Percentiles rank a stretch among this genome's conserved stretches.
Evolutionary conservation across 1,284 basidiomycete species (phyloP).

Genomic region (Pyrrhoderma noxium): DNA sequence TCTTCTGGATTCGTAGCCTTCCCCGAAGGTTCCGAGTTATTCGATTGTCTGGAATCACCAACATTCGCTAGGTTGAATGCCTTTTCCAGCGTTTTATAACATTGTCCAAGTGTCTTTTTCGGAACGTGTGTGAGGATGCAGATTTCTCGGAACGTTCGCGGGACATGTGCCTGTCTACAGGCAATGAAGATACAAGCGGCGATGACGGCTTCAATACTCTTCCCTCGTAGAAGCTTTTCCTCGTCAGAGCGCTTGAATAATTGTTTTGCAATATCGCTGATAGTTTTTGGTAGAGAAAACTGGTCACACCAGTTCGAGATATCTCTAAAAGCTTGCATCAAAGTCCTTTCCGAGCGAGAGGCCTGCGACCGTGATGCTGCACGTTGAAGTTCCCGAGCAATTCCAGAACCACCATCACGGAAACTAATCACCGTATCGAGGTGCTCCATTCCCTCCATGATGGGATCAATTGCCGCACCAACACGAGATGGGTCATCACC

Average conservation of each 20-base stretch:
- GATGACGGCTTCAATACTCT: conserved; percentile 88
- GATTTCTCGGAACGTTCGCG: conserved; percentile 93
- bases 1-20: conserved; percentile 62
- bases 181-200: conserved; percentile 99
- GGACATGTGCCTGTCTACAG: conserved; percentile 89
- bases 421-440: conserved; percentile 93
- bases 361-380: conserved; percentile 75
- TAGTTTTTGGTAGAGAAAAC: conserved; percentile 90
- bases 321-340: conserved; percentile 83
- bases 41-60: conserved; percentile 44
- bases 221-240: conserved; percentile 88
- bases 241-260: conserved; percentile 96
- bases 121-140: conserved; percentile 89
- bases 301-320: conserved; percentile 93
- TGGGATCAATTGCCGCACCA: conserved; percentile 88
- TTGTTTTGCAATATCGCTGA: conserved; percentile 94
- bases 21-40: conserved; percentile 25
- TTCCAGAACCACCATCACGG: conserved; percentile 88
- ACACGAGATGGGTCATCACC: conserved; percentile 99
- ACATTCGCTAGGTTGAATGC: conserved; percentile 78
- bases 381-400: conserved; percentile 88
- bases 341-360: conserved; percentile 76
- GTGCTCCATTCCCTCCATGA: conserved; percentile 91
- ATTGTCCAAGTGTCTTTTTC: conserved; percentile 93
- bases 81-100: conserved; percentile 89